Evolutionary conservation across 441 rosid genomes (phyloP).

Genomic region (Francoa sonchifolia): DNA sequence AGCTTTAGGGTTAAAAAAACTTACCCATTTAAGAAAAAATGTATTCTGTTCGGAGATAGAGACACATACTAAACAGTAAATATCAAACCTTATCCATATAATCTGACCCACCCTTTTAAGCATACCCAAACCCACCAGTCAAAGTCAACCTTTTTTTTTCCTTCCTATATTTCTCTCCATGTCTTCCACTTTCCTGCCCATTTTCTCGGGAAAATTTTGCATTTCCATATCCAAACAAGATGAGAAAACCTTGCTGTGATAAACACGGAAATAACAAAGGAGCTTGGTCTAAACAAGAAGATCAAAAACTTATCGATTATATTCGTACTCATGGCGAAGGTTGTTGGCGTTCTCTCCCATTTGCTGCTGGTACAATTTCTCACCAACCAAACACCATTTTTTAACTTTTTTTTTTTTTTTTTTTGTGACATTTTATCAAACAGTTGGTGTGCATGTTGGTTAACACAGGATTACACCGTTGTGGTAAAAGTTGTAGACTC

Average conservation of each 20-base stretch:
- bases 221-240: background rate
- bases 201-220: background rate
- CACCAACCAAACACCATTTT: background rate
- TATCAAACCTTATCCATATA: too few relatives aligned
- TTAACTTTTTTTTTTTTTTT: background rate
- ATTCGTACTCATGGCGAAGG: slow-evolving; percentile 23
- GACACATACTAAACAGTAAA: too few relatives aligned
- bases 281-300: slow-evolving; percentile 27
- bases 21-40: too few relatives aligned
- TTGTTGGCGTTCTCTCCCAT: slow-evolving; percentile 27
- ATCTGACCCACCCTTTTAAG: too few relatives aligned
- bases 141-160: too few relatives aligned
- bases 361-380: slow-evolving; percentile 21
- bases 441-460: background rate
- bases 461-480: slow-evolving; percentile 21
- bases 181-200: background rate
- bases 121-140: too few relatives aligned
- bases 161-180: too few relatives aligned
- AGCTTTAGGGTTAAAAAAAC: too few relatives aligned
- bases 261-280: slow-evolving; percentile 18
- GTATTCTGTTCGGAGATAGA: too few relatives aligned
- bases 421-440: background rate
- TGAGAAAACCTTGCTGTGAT: slow-evolving; percentile 20
- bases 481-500: slow-evolving; percentile 29
- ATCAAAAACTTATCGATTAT: slow-evolving; percentile 22